A percentile compares a stretch with the other conserved stretches of the same genome.
Evolutionary conservation across 805 yeast genomes (phyloP).

Genomic region (Ogataea chonburiensis): DNA sequence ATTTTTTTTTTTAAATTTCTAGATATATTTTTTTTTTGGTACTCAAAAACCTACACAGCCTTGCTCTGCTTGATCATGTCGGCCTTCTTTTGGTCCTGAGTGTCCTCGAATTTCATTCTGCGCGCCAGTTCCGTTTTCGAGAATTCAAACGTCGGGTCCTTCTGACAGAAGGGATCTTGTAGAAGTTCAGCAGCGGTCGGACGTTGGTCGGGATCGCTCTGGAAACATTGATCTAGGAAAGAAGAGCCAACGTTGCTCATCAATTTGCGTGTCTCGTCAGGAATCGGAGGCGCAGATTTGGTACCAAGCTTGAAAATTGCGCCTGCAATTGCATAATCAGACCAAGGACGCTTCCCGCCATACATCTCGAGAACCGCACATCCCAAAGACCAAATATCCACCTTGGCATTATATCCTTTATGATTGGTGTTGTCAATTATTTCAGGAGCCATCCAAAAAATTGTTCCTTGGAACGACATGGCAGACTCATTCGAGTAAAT

Average conservation of each 20-base stretch:
- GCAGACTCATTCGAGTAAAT: constrained; percentile 89
- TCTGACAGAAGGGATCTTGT: constrained; percentile 42
- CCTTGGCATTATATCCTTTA: constrained; percentile 95
- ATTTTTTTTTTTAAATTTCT: constrained; percentile 2
- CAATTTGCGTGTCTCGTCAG: constrained; percentile 72
- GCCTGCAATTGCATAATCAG: constrained; percentile 89
- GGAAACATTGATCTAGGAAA: constrained; percentile 76
- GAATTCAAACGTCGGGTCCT: constrained; percentile 29
- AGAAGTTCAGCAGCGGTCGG: constrained; percentile 79
- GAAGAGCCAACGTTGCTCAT: constrained; percentile 65
- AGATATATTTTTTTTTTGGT: constrained; percentile 1
- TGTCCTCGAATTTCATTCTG: constrained; percentile 30
- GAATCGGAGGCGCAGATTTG: constrained; percentile 92
- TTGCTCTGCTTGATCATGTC: constrained; percentile 27
- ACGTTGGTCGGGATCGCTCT: constrained; percentile 72
- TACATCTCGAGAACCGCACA: constrained; percentile 97
- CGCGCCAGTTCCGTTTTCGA: constrained; percentile 32
- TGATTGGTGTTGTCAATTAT: constrained; percentile 82
- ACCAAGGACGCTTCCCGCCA: constrained; percentile 98
- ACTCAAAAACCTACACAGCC: constrained; percentile 5
- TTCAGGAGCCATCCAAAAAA: constrained; percentile 99
- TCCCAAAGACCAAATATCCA: constrained; percentile 97
- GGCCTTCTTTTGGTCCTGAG: constrained; percentile 27
- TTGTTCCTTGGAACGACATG: constrained; percentile 93
- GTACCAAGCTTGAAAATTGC: constrained; percentile 90